Percentiles rank a stretch among this genome's conserved stretches.
Conservation (phyloP, 1,284 basidiomycete species). For the Laetiporus sulphureus region DNA sequence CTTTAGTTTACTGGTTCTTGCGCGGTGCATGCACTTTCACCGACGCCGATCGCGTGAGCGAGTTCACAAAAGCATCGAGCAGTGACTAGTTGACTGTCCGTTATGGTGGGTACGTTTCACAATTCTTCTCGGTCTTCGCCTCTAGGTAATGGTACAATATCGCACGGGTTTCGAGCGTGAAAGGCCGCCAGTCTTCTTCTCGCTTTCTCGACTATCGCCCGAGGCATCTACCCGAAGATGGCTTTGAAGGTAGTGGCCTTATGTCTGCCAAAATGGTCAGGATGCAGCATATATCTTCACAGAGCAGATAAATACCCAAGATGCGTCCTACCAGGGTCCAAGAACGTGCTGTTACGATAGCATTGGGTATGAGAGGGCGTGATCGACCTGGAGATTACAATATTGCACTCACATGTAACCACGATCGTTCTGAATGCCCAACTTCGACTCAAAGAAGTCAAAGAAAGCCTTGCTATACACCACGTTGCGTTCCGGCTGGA, state of each 20-base stretch:
- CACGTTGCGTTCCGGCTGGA: constrained; percentile 1
- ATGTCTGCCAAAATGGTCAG: background rate
- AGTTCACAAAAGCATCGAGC: too few species aligned
- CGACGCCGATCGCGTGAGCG: too few species aligned
- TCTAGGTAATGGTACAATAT: too few species aligned
- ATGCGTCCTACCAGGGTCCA: background rate
- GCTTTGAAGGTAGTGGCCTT: background rate
- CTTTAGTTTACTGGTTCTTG: too few species aligned
- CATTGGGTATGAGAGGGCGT: constrained; percentile 41
- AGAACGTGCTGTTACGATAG: background rate
- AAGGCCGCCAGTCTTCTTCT: too few species aligned
- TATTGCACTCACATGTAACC: constrained; percentile 44
- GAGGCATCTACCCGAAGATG: background rate
- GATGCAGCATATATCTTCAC: background rate
- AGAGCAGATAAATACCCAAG: background rate
- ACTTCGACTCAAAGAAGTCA: constrained; percentile 44
- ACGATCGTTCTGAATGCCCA: constrained; percentile 42
- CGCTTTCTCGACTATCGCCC: too few species aligned
- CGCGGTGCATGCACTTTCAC: too few species aligned
- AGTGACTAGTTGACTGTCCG: too few species aligned
- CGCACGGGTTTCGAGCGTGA: too few species aligned
- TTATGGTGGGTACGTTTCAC: too few species aligned
- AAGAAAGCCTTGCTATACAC: constrained; percentile 42
- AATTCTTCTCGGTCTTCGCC: too few species aligned
- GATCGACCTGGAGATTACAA: background rate